Conservation (phyloP, 1,284 basidiomycete genomes). For the Sphagnurus paluster region DNA sequence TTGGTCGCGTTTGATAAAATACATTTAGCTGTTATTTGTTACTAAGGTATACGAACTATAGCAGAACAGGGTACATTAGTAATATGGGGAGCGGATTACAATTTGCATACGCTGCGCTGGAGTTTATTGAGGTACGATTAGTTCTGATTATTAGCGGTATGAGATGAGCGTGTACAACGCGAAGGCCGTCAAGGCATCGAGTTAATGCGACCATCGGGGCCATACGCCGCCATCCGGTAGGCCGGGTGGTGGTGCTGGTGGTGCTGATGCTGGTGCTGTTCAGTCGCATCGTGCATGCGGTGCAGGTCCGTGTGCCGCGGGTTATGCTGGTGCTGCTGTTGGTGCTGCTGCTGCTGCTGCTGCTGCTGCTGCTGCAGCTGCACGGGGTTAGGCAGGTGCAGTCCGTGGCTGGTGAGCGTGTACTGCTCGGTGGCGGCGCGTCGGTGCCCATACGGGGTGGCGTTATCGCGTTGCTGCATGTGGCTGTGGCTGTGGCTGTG, state of each 20-base stretch:
- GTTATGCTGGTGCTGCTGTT: conserved; percentile 30
- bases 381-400: conserved; percentile 40
- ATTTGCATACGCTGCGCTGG: conserved; percentile 7
- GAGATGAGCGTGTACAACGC: conserved; percentile 3
- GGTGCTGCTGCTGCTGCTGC: conserved; percentile 31
- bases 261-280: conserved; percentile 20
- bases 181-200: conserved; percentile 31
- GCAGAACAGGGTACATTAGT: conserved; percentile 23
- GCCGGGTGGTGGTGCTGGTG: too few species aligned
- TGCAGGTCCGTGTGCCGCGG: conserved; percentile 45
- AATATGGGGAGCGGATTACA: conserved; percentile 23
- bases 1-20: conserved; percentile 16
- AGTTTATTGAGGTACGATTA: conserved; percentile 19
- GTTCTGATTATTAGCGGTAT: conserved; percentile 16
- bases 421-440: conserved; percentile 53
- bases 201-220: conserved; percentile 39
- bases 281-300: conserved; percentile 35
- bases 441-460: conserved; percentile 37
- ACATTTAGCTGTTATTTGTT: conserved; percentile 23
- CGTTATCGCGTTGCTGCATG: conserved; percentile 26
- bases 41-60: conserved; percentile 28
- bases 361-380: conserved; percentile 33
- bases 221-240: conserved; percentile 33
- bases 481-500: conserved; percentile 34
- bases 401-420: conserved; percentile 37